These are phyloP conservation scores for Aspergillus funiculosus DNA, from an alignment of 495 filamentous ascomycete species.

Conservation along the genomic window DNA sequence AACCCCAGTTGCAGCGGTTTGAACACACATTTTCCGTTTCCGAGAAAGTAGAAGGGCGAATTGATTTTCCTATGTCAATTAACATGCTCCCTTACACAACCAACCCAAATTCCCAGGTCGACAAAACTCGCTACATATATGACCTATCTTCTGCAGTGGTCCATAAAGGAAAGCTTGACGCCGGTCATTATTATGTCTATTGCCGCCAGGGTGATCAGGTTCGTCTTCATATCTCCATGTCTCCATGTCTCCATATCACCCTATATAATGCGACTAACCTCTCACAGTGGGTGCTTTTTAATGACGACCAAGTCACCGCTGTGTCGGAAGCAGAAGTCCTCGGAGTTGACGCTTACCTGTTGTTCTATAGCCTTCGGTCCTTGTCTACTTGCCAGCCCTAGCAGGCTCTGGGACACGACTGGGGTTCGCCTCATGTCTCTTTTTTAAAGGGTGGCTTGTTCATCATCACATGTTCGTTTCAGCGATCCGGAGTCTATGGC, in stretches of 20 bases:
- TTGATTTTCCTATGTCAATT: slow-evolving; percentile 77
- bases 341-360: slow-evolving; percentile 71
- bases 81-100: slow-evolving; percentile 86
- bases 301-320: slow-evolving; percentile 82
- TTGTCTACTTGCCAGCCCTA: slow-evolving; percentile 27
- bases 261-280: no score
- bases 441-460: neutral
- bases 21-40: slow-evolving; percentile 63
- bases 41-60: slow-evolving; percentile 72
- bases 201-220: slow-evolving; percentile 68
- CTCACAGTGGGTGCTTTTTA: slow-evolving; percentile 87
- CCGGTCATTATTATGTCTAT: slow-evolving; percentile 87
- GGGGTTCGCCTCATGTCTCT: neutral
- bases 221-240: neutral
- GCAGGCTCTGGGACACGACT: no score
- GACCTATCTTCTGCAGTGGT: slow-evolving; percentile 81
- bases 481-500: slow-evolving; percentile 8
- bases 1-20: slow-evolving; percentile 54
- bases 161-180: slow-evolving; percentile 77
- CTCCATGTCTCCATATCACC: no score
- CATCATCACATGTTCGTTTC: slow-evolving; percentile 4
- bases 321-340: slow-evolving; percentile 75
- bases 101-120: slow-evolving; percentile 40
- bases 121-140: slow-evolving; percentile 59
- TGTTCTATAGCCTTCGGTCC: slow-evolving; percentile 76